Evolutionary conservation across 805 yeast species (phyloP), one percentile per base, ranked within the genome.

Genomic region (Zygosaccharomyces gambellarensis): DNA sequence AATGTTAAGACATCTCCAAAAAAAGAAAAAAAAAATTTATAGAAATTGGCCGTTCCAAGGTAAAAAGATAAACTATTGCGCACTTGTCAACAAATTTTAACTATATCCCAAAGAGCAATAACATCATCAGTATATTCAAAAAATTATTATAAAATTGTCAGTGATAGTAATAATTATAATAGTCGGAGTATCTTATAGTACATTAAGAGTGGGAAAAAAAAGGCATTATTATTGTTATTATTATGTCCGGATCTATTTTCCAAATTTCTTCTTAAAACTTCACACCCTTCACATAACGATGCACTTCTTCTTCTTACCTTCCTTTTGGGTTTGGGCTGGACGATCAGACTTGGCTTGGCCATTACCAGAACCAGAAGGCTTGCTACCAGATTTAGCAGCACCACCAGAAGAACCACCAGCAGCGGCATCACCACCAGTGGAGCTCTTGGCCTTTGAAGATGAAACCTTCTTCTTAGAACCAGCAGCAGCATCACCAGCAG

Each of bases 371-470:
- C 11, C 38, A 27, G 27, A 29, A 25, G 42, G 28, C 14, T 25
- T 39, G 14, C 42, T 14, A 28, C 19, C 36, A n/a, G 45, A 19
- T 21, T 30, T 42, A 23, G 28, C 36, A 9, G 44, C 27, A 14
- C 39, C 38, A 22, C 31, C 25, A 11, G 45, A n/a, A 40, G 43
- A 40, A 29, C 17, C 14, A 39, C 43, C 43, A 23, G 34, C 43
- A 40, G 43, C 43, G 21, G 48, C 51, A 40, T 45, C 39, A 31
- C 14, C 39, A n/a, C 44, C 38, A 12, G 45, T 36, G 2, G 36
- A 30, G 29, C 36, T 28, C 21, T 44, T 21, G 5, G 34, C 51
- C 25, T 45, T 30, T 31, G 43, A 22, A 17, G 46, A 31, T 27
- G 41, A 29, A 43, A 43, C 36, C 45, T 39, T 48, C 32, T 49